phyloP scores from a whole-genome alignment of 805 yeast species.

The Komagataella kurtzmanii region DNA sequence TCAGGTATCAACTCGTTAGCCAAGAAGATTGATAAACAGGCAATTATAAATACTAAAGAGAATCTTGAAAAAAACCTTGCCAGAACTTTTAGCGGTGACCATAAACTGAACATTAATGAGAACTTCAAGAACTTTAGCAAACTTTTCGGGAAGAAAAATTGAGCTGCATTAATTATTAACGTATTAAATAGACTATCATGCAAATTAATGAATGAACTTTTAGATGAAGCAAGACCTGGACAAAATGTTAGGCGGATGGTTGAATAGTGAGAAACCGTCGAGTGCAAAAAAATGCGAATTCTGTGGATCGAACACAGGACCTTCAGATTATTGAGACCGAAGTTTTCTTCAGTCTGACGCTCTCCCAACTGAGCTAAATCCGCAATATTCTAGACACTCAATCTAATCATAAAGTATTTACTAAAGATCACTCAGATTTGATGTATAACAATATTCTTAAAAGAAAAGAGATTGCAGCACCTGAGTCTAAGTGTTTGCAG shows the following conservation, averaged over 20 bases:
- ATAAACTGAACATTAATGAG: constrained; percentile 53
- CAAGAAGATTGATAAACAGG: constrained; percentile 13
- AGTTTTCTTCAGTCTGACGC: constrained; percentile 1
- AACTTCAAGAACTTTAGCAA: constrained; percentile 53
- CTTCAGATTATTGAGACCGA: constrained; percentile 38
- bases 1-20: not conserved
- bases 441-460: no score
- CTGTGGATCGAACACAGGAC: constrained; percentile 87
- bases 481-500: not conserved
- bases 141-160: constrained; percentile 25
- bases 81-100: constrained; percentile 41
- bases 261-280: no score
- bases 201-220: not conserved
- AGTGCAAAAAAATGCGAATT: constrained; percentile 28
- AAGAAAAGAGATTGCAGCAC: not conserved
- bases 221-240: no score
- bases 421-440: not conserved
- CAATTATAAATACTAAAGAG: constrained; percentile 25
- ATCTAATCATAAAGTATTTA: no score
- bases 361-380: constrained; percentile 1
- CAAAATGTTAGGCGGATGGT: no score
- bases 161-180: constrained; percentile 4
- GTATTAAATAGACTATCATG: not conserved
- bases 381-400: not conserved
- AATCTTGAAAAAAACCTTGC: constrained; percentile 28